Conservation (phyloP, 345 rosid genomes). For the Alliaria petiolata region DNA sequence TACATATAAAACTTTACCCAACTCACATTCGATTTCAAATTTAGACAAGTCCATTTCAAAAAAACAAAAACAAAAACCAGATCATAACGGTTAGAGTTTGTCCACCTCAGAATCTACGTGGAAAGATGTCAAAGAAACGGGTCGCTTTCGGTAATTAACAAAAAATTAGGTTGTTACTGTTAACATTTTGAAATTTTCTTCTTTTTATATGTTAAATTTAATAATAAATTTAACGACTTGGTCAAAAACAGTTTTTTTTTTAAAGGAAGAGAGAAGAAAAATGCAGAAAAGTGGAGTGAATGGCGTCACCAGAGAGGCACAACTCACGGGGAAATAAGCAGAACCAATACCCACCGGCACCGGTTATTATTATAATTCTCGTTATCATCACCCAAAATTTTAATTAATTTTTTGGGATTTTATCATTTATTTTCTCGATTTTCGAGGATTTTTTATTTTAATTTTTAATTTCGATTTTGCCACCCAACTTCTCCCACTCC, state of each 20-base stretch:
- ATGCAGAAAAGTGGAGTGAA: neutral
- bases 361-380: neutral
- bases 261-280: neutral
- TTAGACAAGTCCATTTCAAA: neutral
- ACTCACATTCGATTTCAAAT: neutral
- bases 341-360: conserved; percentile 26
- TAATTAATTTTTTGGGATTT: neutral
- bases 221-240: neutral
- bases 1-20: neutral
- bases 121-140: neutral
- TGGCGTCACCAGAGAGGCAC: too few relatives aligned
- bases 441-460: neutral
- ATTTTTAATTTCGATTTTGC: neutral
- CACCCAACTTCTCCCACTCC: conserved; percentile 32
- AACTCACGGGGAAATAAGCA: conserved; percentile 9
- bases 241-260: neutral
- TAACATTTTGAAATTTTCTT: neutral
- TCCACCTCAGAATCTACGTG: neutral
- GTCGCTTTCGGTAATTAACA: neutral
- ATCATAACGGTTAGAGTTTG: neutral
- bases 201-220: too few relatives aligned
- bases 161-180: neutral
- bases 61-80: neutral
- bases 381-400: neutral
- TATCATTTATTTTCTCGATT: neutral